Conservation (phyloP, 805 yeast genomes). For the Yamadazyma olivae region DNA sequence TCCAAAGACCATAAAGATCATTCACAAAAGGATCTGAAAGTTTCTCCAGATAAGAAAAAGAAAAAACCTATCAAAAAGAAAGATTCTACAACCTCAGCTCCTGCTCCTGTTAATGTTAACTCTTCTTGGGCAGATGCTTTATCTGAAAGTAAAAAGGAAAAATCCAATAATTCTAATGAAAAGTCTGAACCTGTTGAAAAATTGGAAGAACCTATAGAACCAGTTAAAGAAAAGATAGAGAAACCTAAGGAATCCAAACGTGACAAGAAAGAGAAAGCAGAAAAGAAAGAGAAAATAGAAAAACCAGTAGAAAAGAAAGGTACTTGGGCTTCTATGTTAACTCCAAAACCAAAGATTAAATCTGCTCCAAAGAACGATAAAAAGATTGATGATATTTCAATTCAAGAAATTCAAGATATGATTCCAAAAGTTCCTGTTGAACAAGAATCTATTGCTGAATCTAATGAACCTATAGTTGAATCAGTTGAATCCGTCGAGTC, state of each 20-base stretch:
- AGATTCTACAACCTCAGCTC: slow-evolving; percentile 14
- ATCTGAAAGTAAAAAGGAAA: slow-evolving; percentile 31
- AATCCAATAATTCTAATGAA: slow-evolving; percentile 13
- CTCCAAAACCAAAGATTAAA: slow-evolving; percentile 53
- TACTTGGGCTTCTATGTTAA: slow-evolving; percentile 72
- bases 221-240: slow-evolving; percentile 27
- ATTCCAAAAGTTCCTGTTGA: slow-evolving; percentile 16
- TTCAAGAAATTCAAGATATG: slow-evolving; percentile 14
- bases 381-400: slow-evolving; percentile 8
- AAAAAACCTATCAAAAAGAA: slow-evolving; percentile 7
- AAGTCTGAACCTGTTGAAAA: slow-evolving; percentile 15
- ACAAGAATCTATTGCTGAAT: slow-evolving; percentile 12
- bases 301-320: slow-evolving; percentile 22
- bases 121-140: slow-evolving; percentile 42
- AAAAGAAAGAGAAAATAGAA: slow-evolving; percentile 3
- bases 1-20: neutral
- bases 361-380: slow-evolving; percentile 26
- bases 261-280: slow-evolving; percentile 1
- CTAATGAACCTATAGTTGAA: slow-evolving; percentile 17
- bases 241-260: slow-evolving; percentile 6
- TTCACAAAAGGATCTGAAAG: neutral
- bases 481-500: slow-evolving; percentile 19
- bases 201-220: slow-evolving; percentile 31
- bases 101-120: slow-evolving; percentile 14
- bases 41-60: slow-evolving; percentile 2